phyloP scores from a whole-genome alignment of 768 basidiomycete species.

The Mycena filopes region DNA sequence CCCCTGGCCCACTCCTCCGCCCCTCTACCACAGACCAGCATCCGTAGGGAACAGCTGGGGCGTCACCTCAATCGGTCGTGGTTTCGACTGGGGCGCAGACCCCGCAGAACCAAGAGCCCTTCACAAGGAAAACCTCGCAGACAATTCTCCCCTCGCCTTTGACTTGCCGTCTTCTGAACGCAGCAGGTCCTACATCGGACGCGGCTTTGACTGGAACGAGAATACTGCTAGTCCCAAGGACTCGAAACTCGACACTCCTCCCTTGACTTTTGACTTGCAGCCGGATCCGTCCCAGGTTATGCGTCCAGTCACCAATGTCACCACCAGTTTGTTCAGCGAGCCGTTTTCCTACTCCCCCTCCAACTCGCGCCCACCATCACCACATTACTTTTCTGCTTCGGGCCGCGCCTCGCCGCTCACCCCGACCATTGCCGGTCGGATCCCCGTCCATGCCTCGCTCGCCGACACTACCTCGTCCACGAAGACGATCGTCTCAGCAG shows the following conservation, averaged over 20 bases:
- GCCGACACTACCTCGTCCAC: conserved; percentile 64
- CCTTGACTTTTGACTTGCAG: conserved; percentile 20
- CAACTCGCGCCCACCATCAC: conserved; percentile 31
- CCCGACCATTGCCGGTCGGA: conserved; percentile 9
- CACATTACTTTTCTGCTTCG: not conserved
- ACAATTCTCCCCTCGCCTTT: conserved; percentile 36
- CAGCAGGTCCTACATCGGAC: not conserved
- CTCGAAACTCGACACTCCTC: conserved; percentile 11
- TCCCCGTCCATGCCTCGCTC: conserved; percentile 52
- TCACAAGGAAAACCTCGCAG: conserved; percentile 17
- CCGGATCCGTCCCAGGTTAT: conserved; percentile 24
- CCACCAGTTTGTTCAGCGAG: conserved; percentile 46
- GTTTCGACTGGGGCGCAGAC: conserved; percentile 76
- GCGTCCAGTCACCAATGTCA: conserved; percentile 37
- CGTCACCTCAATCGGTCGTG: conserved; percentile 85
- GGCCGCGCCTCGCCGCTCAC: not conserved
- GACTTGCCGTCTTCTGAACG: conserved; percentile 17
- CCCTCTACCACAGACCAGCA: conserved; percentile 63
- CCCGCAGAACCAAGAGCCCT: conserved; percentile 8
- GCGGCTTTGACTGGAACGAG: conserved; percentile 34
- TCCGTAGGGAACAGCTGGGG: conserved; percentile 86
- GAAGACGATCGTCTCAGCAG: conserved; percentile 85
- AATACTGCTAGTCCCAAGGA: conserved; percentile 8
- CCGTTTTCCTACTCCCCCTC: conserved; percentile 40
- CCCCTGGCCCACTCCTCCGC: conserved; percentile 67